These are phyloP conservation scores for Dryas octopetala DNA, from an alignment of 306 rosid species.

Conservation along the genomic window DNA sequence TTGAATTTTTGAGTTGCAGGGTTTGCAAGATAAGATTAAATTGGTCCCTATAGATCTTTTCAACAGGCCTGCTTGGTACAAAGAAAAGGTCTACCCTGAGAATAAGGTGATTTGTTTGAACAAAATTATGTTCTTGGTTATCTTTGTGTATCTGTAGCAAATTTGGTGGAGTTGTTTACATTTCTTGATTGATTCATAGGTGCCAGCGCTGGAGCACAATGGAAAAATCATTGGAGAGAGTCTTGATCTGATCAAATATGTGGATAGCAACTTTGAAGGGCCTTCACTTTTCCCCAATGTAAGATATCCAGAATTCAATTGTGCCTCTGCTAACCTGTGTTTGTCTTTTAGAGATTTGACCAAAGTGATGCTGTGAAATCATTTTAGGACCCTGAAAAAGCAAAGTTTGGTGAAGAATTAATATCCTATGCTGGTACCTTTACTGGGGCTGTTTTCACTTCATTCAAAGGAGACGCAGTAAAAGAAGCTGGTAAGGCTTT, in stretches of 20 bases:
- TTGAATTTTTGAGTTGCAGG: slow-evolving; percentile 40
- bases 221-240: slow-evolving; percentile 82
- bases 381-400: slow-evolving; percentile 56
- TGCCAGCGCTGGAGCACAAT: slow-evolving; percentile 88
- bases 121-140: slow-evolving; percentile 4
- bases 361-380: background rate
- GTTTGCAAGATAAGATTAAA: slow-evolving; percentile 64
- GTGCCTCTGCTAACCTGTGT: background rate
- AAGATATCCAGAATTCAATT: slow-evolving; percentile 21
- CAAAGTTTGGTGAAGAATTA: slow-evolving; percentile 50
- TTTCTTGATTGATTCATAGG: slow-evolving; percentile 38
- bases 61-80: slow-evolving; percentile 79
- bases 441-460: slow-evolving; percentile 15
- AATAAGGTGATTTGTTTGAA: slow-evolving; percentile 44
- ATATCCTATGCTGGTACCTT: slow-evolving; percentile 47
- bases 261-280: slow-evolving; percentile 59
- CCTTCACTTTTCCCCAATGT: slow-evolving; percentile 61
- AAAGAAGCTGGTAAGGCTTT: slow-evolving; percentile 46
- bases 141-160: background rate
- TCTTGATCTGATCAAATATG: slow-evolving; percentile 77
- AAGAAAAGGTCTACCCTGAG: slow-evolving; percentile 69
- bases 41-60: slow-evolving; percentile 61
- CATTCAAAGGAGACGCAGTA: slow-evolving; percentile 42
- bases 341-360: background rate
- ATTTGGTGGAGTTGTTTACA: background rate